Evolutionary conservation across 2,329 filamentous ascomycete genomes (phyloP), one percentile per base, ranked within the genome.

Genomic region (Seiridium unicorne): DNA sequence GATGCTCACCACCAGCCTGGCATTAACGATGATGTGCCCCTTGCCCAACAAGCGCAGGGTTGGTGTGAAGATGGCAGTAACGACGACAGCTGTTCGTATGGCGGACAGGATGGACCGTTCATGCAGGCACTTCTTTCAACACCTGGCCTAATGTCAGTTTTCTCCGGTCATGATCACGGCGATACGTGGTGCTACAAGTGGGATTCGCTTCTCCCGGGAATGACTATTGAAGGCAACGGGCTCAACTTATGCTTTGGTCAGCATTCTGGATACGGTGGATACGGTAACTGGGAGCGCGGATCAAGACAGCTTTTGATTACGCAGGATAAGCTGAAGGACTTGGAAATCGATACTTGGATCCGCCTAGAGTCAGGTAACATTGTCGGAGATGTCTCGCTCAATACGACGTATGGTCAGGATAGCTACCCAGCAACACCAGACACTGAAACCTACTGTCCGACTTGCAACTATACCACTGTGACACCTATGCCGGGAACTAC

Each of bases 181-280:
- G 77, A 85, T 61, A 80, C 82, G 2, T 88, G 84, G 84, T 87
- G 83, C 65, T 80, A 76, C 59, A 78, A 75, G 60, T 84, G 79
- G 81, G 71, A 80, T 11, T 57, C 38, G 1, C 40, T 64, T 9
- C 67, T 74, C 1, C 64, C 64, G 7, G 67, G 62, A 4, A 69
- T 72, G 65, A 65, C 65, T 1, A 70, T 74, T 2, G 64, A 70
- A 1, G 72, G 67, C 71, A 81, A 74, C 72, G 78, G 73, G 10
- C 51, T 74, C 8, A 71, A 65, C 49, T 65, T 84, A 8, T 84
- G 81, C 65, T 90, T 88, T 66, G 86, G 86, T 4, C 84, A 89
- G 64, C 88, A 89, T 64, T 82, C 85, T 0, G 89, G 89, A 0
- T 91, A 91, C 59, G 89, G 88, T 0, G 89, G 89, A 0, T 91